Base-by-base conservation (phyloP, 225 moss, liverwort and hornwort species). In the Lunularia cruciata region DNA sequence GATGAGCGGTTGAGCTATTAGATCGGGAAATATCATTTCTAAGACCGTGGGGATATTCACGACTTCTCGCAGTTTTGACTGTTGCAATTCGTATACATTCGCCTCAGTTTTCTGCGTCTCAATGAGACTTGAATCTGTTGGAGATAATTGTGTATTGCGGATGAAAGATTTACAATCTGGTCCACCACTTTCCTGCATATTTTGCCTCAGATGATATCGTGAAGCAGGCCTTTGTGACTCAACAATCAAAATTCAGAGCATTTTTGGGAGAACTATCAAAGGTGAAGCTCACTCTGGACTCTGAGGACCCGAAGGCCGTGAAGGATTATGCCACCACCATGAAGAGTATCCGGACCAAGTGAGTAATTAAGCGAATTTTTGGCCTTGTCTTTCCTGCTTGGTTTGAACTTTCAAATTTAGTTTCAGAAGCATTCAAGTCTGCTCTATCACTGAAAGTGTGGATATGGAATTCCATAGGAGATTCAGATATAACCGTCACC, bases 241-340 rank as follows among this genome's bases (percentile, higher is more conserved):
- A 86, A 35, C 85, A 88, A 67, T 77, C 83, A 71, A 82, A 80
- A 46, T 88, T 88, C 73, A 77, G 88, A 77, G 70, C 83, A 5
- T 88, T 85, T 72, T 72, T 80, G 66, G 38, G 73, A 23, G 92
- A 92, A 80, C 79, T 87, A 57, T 72, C 84, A 0, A 84, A 90
- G 62, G 2, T 65, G 8, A 86, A 85, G 79, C 30, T 92, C 45
- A 78, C 62, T 42, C 43, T 80, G 8, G 88, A 85, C 33, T 35
- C 86, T 10, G 84, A 76, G 35, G 85, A 86, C 68, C 77, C 82
- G 73, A 76, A 76, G 76, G 86, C 88, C 60, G 91, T 83, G 49
- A 81, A 83, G 62, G 74, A 76, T 5, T 86, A 89, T 69, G 85
- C 72, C 34, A 77, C 83, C 18, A 78, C 79, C 18, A 76, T 79